These are phyloP conservation scores for Neolentinus lepideus DNA, from an alignment of 1,284 basidiomycete genomes.

Conservation along the genomic window DNA sequence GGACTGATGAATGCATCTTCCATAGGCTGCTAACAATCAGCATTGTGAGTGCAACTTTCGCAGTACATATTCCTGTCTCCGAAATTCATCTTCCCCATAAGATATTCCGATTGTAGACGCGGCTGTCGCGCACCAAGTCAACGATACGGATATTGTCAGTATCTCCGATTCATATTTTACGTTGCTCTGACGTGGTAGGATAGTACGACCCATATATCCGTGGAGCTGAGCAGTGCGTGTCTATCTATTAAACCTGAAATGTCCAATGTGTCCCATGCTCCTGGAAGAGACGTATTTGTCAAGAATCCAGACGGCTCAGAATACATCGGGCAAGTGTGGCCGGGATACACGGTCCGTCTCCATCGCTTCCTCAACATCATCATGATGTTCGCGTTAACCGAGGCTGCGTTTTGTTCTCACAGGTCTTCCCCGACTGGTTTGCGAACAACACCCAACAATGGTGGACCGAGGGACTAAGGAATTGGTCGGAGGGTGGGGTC, in stretches of 20 bases:
- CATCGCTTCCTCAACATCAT: neutral
- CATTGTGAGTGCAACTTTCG: slow-evolving; percentile 25
- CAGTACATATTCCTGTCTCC: slow-evolving; percentile 12
- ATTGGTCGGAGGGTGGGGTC: slow-evolving; percentile 54
- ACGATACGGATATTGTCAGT: slow-evolving; percentile 33
- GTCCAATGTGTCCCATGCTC: neutral
- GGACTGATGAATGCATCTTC: neutral
- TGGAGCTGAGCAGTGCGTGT: slow-evolving; percentile 31
- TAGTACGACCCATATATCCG: slow-evolving; percentile 40
- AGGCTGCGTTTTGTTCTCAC: neutral
- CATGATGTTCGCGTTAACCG: neutral
- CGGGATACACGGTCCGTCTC: slow-evolving; percentile 38
- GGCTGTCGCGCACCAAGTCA: slow-evolving; percentile 27
- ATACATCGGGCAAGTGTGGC: slow-evolving; percentile 65
- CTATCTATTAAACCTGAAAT: neutral
- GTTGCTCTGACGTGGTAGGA: neutral
- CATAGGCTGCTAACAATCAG: slow-evolving; percentile 23
- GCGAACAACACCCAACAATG: slow-evolving; percentile 44
- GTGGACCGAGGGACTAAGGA: slow-evolving; percentile 53
- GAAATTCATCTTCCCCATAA: slow-evolving; percentile 23
- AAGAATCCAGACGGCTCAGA: slow-evolving; percentile 61
- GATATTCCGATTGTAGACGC: slow-evolving; percentile 39
- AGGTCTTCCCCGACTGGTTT: slow-evolving; percentile 67
- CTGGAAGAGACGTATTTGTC: slow-evolving; percentile 49
- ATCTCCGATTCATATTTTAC: neutral